Percentiles rank a stretch among this genome's conserved stretches.
Evolutionary conservation across 1,284 basidiomycete genomes (phyloP).

Genomic region (Cutaneotrichosporon sp.): DNA sequence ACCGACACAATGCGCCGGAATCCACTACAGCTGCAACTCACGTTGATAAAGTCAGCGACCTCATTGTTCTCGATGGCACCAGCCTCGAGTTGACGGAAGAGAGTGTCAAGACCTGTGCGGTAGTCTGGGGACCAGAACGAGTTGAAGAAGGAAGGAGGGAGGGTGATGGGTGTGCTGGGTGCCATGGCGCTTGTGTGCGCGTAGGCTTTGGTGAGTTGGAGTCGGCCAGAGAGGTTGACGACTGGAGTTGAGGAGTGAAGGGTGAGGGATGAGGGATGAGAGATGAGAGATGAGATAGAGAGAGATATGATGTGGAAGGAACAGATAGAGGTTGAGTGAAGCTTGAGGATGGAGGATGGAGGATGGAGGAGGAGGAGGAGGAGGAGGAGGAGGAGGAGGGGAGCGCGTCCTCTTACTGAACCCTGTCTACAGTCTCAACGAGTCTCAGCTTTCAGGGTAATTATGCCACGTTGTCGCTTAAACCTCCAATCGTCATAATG

Average conservation of each 20-base stretch:
- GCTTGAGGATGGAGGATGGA: background rate
- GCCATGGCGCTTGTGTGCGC: constrained; percentile 3
- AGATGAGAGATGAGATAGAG: background rate
- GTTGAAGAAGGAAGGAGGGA: constrained; percentile 79
- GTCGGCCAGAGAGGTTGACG: background rate
- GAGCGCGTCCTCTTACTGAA: too few species aligned
- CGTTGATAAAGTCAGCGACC: constrained; percentile 75
- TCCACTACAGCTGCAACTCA: constrained; percentile 42
- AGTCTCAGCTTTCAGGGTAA: too few species aligned
- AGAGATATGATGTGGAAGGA: background rate
- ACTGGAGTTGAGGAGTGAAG: background rate
- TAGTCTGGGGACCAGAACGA: constrained; percentile 92
- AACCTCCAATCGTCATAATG: too few species aligned
- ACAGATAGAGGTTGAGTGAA: background rate
- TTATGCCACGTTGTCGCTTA: too few species aligned
- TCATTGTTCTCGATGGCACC: constrained; percentile 69
- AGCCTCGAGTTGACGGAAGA: constrained; percentile 75
- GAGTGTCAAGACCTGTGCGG: constrained; percentile 70
- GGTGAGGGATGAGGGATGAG: background rate
- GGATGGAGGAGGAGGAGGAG: too few species aligned
- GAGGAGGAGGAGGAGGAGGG: too few species aligned
- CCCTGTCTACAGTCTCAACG: too few species aligned
- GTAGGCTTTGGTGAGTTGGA: background rate
- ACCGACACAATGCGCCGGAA: background rate
- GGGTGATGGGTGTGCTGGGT: constrained; percentile 75